phyloP scores from a whole-genome alignment of 2,329 filamentous ascomycete genomes.

The Aspergillus fumigatus region DNA sequence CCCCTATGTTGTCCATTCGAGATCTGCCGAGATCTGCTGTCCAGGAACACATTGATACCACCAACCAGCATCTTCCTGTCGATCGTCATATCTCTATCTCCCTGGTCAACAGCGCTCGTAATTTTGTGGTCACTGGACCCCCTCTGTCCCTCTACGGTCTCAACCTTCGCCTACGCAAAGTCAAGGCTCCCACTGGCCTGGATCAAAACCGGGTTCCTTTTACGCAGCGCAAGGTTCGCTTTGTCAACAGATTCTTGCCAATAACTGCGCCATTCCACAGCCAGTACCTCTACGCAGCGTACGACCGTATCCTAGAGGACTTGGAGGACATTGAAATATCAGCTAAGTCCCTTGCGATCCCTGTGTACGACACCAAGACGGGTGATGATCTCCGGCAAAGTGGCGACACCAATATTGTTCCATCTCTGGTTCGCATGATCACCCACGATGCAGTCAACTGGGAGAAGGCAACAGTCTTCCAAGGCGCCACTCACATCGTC shows the following conservation, averaged over 20 bases:
- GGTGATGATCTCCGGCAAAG: slow-evolving; percentile 75
- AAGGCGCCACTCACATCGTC: slow-evolving; percentile 84
- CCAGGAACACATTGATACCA: slow-evolving; percentile 93
- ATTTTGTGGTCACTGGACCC: slow-evolving; percentile 93
- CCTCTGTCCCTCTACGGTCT: slow-evolving; percentile 95
- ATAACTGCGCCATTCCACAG: slow-evolving; percentile 99
- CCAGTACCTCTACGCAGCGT: slow-evolving; percentile 80
- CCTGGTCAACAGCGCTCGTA: slow-evolving; percentile 91
- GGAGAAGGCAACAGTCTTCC: slow-evolving; percentile 91
- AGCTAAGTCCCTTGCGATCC: slow-evolving; percentile 68
- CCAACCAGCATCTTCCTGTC: slow-evolving; percentile 89
- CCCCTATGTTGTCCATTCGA: slow-evolving; percentile 95
- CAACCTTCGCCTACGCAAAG: slow-evolving; percentile 89
- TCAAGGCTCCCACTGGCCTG: slow-evolving; percentile 94
- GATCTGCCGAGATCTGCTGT: slow-evolving; percentile 84
- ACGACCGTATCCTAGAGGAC: slow-evolving; percentile 78
- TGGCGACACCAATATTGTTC: slow-evolving; percentile 73
- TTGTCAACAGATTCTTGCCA: slow-evolving; percentile 93
- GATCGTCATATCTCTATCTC: slow-evolving; percentile 95
- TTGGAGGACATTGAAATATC: slow-evolving; percentile 77
- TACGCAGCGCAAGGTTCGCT: slow-evolving; percentile 93
- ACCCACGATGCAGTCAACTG: slow-evolving; percentile 92
- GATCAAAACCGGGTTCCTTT: slow-evolving; percentile 93
- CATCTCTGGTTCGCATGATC: slow-evolving; percentile 83
- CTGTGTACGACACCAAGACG: slow-evolving; percentile 85